Percentiles rank a stretch among this genome's conserved stretches.
Evolutionary conservation across 495 filamentous ascomycete genomes (phyloP).

Genomic region (Daldinia decipiens): DNA sequence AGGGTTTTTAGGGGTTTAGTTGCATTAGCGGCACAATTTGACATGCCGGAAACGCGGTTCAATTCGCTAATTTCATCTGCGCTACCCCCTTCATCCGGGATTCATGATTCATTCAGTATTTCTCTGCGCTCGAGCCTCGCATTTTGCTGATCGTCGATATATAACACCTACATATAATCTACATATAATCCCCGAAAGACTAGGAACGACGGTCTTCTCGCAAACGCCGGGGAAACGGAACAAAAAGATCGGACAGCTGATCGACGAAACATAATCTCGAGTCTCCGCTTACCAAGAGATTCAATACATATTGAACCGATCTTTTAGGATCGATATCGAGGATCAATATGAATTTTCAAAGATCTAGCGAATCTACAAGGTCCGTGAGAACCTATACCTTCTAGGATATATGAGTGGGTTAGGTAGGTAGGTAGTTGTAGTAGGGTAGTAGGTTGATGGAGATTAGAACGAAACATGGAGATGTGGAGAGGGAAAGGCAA

Average conservation of each 20-base stretch:
- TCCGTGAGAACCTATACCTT: background rate
- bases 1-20: background rate
- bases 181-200: conserved; percentile 37
- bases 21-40: background rate
- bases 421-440: background rate
- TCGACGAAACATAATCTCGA: background rate
- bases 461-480: conserved; percentile 13
- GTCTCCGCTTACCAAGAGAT: background rate
- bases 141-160: conserved; percentile 26
- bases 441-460: background rate
- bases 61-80: background rate
- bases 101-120: conserved; percentile 8
- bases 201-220: conserved; percentile 14
- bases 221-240: conserved; percentile 25
- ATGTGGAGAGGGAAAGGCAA: conserved; percentile 8
- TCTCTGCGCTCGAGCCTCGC: conserved; percentile 32
- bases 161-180: conserved; percentile 32
- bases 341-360: background rate
- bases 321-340: background rate
- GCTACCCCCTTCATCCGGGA: background rate
- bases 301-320: background rate
- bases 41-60: background rate
- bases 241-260: conserved; percentile 14
- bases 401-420: background rate
- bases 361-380: background rate